phyloP scores from a whole-genome alignment of 768 basidiomycete species.

The Rhizopogon salebrosus region DNA sequence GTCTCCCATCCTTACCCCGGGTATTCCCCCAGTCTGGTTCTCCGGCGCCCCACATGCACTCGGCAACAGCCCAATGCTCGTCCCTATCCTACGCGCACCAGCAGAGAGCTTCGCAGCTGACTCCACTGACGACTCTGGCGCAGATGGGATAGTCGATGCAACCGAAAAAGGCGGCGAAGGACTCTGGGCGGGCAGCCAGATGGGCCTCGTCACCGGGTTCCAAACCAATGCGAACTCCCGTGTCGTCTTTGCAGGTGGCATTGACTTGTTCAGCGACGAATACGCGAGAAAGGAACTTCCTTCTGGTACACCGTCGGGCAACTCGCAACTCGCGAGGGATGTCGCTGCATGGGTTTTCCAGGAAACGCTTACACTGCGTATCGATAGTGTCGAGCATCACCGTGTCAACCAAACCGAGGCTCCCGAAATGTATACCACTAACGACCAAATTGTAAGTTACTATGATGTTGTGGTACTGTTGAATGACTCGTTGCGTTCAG shows the following conservation, averaged over 20 bases:
- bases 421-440: conserved; percentile 76
- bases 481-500: conserved; percentile 32
- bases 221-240: conserved; percentile 78
- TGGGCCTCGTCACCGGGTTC: conserved; percentile 83
- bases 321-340: conserved; percentile 68
- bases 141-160: conserved; percentile 64
- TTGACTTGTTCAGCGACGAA: conserved; percentile 75
- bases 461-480: not conserved
- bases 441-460: conserved; percentile 72
- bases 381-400: conserved; percentile 72
- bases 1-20: conserved; percentile 41
- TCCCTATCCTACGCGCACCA: conserved; percentile 80
- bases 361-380: conserved; percentile 73
- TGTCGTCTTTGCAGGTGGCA: conserved; percentile 76
- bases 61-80: conserved; percentile 68
- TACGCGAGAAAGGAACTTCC: conserved; percentile 59
- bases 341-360: conserved; percentile 90
- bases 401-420: conserved; percentile 56
- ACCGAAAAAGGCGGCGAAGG: conserved; percentile 73
- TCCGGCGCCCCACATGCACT: conserved; percentile 64
- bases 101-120: conserved; percentile 74
- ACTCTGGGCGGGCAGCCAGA: conserved; percentile 74
- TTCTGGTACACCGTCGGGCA: conserved; percentile 63
- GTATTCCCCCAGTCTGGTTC: conserved; percentile 65
- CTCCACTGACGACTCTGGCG: conserved; percentile 47